Percentiles rank a stretch among this genome's conserved stretches.
Evolutionary conservation across 371 early-diverging fungal genomes (phyloP).

Genomic region (Rhizopus sp.): DNA sequence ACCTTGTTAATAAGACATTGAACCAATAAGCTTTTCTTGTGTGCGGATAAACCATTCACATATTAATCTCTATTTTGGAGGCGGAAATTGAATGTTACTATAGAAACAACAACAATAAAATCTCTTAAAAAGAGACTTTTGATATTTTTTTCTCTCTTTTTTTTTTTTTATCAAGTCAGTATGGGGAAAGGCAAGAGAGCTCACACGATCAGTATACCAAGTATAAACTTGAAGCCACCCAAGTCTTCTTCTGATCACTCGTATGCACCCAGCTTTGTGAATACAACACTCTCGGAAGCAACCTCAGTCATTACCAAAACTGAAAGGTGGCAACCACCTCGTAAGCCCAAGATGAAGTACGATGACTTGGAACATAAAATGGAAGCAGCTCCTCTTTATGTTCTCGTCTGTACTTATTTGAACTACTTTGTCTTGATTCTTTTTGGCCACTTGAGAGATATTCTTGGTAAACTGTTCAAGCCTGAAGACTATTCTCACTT

Average conservation of each 20-base stretch:
- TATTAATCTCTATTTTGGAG: too few species aligned
- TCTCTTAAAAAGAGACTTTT: background rate
- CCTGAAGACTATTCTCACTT: conserved; percentile 74
- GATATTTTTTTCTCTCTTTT: conserved; percentile 10
- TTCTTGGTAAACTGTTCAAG: conserved; percentile 80
- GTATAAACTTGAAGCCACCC: conserved; percentile 28
- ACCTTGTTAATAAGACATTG: conserved; percentile 9
- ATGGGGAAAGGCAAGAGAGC: conserved; percentile 43
- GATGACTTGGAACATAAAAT: conserved; percentile 41
- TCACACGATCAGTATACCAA: conserved; percentile 32
- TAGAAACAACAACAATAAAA: background rate
- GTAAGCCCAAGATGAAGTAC: conserved; percentile 36
- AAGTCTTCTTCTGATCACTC: conserved; percentile 28
- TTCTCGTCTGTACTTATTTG: conserved; percentile 93
- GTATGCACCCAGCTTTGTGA: conserved; percentile 22
- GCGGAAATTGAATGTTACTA: background rate
- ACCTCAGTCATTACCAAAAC: conserved; percentile 7
- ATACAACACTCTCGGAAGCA: conserved; percentile 15
- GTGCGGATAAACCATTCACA: background rate
- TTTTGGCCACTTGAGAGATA: conserved; percentile 92
- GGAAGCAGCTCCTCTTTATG: conserved; percentile 68
- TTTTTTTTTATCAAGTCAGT: conserved; percentile 9
- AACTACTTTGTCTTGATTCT: conserved; percentile 93
- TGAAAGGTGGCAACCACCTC: conserved; percentile 32
- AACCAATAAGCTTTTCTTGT: background rate